Base-by-base conservation (phyloP, 1,284 basidiomycete species). In the Psilocybe mexicana region DNA sequence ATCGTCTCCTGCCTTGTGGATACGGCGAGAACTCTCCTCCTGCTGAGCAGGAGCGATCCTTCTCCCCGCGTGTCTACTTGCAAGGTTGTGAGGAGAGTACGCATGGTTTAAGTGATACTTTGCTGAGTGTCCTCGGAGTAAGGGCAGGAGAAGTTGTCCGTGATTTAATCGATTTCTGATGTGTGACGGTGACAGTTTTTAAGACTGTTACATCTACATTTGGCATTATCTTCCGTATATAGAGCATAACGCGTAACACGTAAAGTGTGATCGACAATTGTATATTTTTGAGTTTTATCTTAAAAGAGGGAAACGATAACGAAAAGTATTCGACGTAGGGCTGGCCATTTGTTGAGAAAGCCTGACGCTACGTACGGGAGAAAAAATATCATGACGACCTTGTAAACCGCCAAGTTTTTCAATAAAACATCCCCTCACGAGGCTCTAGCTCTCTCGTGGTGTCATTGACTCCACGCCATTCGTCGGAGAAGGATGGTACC, bases 11-110 rank as follows among this genome's bases (percentile, higher is more conserved):
- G 36, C 75, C 81, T 7, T 38, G 58, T 30, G 47, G 52, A 24
- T 49, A 60, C 24, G 53, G 36, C 40, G 58, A 55, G 5, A 50
- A 49, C 36, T 52, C 55, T 18, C 18, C 18, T 18, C 18, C 18
- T n/a, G 64, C 59, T 25, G 60, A 62, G 35, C 51, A 61, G n/a
- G 40, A 36, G 8, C 18, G 42, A 2, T 6, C 40, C 24, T 72
- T 75, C 44, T 67, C 70, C 47, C 74, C 81, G 2, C 71, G 77
- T 14, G 71, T 86, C 8, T 86, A 84, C 64, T 64, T 86, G 14
- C 84, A 85, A 65, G 84, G 84, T 26, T 76, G 80, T 44, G 80
- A 79, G 55, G 84, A 86, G 66, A 70, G 74, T 42, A 84, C 81
- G 4, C 84, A 86, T 68, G 84, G 83, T 1, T 69, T 86, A 52